These are phyloP conservation scores for Liriodendron chinense DNA, from an alignment of 164 flowering plant genomes.

Conservation along the genomic window DNA sequence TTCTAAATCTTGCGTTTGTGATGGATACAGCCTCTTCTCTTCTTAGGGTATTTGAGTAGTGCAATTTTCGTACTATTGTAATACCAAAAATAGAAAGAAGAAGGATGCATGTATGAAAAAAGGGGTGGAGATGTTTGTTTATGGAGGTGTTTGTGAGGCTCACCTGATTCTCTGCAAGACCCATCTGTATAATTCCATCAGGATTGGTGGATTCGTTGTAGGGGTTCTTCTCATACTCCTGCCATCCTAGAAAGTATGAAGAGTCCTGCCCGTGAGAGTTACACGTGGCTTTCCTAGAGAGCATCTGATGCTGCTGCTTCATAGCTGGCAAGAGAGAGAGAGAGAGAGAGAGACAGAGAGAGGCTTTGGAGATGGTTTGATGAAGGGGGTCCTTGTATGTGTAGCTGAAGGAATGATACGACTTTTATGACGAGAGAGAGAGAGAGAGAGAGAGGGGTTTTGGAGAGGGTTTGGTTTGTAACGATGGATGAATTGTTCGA, in stretches of 20 bases:
- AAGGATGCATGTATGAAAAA: too few species aligned
- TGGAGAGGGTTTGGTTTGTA: not conserved
- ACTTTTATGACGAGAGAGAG: not conserved
- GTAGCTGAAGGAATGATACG: not conserved
- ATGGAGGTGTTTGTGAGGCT: too few species aligned
- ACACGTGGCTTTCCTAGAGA: conserved; percentile 29
- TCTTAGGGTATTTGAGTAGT: too few species aligned
- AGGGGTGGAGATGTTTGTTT: too few species aligned
- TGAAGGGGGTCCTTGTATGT: too few species aligned
- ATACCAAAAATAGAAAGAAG: too few species aligned
- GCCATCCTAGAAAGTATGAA: conserved; percentile 52
- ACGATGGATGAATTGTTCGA: not conserved
- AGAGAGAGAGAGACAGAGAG: not conserved
- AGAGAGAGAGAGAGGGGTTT: not conserved
- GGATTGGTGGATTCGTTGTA: conserved; percentile 37
- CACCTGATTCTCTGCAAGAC: conserved; percentile 51
- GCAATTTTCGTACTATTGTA: too few species aligned
- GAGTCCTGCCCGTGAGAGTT: conserved; percentile 51
- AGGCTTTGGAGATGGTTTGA: not conserved
- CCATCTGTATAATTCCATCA: conserved; percentile 50
- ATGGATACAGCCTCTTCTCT: not conserved
- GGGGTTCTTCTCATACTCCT: conserved; percentile 55
- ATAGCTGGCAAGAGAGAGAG: not conserved
- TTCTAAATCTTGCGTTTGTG: not conserved
- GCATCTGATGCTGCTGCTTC: conserved; percentile 11